Evolutionary conservation across 768 basidiomycete genomes (phyloP).

Genomic region (Thelephora aurantiotincta): DNA sequence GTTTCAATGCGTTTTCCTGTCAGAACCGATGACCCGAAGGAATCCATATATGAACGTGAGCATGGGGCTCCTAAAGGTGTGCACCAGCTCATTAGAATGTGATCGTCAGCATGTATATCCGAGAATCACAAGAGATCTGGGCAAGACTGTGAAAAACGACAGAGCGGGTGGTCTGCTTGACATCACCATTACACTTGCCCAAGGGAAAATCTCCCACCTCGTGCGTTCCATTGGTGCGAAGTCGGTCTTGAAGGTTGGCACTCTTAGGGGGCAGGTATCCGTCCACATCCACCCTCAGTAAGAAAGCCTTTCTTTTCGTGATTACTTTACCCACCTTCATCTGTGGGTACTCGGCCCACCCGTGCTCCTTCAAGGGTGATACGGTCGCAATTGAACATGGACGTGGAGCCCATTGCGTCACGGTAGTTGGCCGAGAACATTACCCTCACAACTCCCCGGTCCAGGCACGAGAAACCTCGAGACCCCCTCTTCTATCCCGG

Average conservation of each 20-base stretch:
- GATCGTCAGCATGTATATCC: too few relatives aligned
- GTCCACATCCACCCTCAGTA: background rate
- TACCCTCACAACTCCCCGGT: conserved; percentile 35
- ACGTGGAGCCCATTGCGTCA: conserved; percentile 30
- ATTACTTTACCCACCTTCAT: background rate
- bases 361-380: conserved; percentile 33
- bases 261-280: conserved; percentile 46
- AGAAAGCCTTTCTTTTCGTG: background rate
- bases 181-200: conserved; percentile 36
- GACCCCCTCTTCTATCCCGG: conserved; percentile 24
- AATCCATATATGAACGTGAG: too few relatives aligned
- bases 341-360: conserved; percentile 19
- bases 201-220: conserved; percentile 44
- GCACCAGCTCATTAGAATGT: too few relatives aligned
- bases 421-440: conserved; percentile 46
- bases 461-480: conserved; percentile 36
- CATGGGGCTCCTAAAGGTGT: too few relatives aligned
- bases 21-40: too few relatives aligned
- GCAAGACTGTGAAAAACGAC: conserved; percentile 26
- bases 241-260: conserved; percentile 50
- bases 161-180: conserved; percentile 29
- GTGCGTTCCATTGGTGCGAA: conserved; percentile 38
- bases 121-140: conserved; percentile 25
- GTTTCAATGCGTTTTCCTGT: too few relatives aligned
- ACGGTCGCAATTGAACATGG: conserved; percentile 30